These are phyloP conservation scores for Pseudozyma thailandica DNA, from an alignment of 1,284 basidiomycete genomes.

Conservation along the genomic window DNA sequence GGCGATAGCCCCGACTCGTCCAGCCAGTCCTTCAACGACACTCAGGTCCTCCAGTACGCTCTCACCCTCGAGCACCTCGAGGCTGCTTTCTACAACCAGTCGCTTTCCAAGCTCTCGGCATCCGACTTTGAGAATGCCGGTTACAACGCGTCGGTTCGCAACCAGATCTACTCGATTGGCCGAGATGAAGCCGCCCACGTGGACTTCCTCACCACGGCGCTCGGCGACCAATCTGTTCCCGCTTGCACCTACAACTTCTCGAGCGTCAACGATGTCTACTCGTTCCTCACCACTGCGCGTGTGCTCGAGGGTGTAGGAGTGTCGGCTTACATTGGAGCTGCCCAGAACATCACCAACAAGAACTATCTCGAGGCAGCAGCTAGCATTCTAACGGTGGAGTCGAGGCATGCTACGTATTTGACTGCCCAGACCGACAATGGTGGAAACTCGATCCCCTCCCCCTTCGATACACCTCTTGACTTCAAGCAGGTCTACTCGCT, in stretches of 20 bases:
- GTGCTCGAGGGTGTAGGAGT: constrained; percentile 53
- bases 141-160: constrained; percentile 42
- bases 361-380: constrained; percentile 48
- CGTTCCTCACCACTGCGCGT: constrained; percentile 52
- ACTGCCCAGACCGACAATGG: constrained; percentile 59
- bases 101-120: constrained; percentile 33
- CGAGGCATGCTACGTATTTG: constrained; percentile 71
- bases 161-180: constrained; percentile 52
- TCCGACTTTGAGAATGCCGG: constrained; percentile 37
- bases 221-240: constrained; percentile 34
- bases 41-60: constrained; percentile 54
- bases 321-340: constrained; percentile 33
- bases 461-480: constrained; percentile 53
- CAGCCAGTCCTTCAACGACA: constrained; percentile 38
- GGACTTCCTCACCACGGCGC: constrained; percentile 25
- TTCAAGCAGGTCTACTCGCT: constrained; percentile 62
- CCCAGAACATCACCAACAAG: constrained; percentile 47
- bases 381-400: constrained; percentile 70
- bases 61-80: constrained; percentile 61
- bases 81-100: constrained; percentile 52
- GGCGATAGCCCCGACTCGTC: constrained; percentile 4
- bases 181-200: constrained; percentile 46
- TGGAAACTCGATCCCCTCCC: constrained; percentile 30
- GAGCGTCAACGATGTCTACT: constrained; percentile 30
- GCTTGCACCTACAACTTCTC: constrained; percentile 50